Evolutionary conservation across 768 basidiomycete species (phyloP), one percentile per base, ranked within the genome.

Genomic region (Leccinum sublutescens): DNA sequence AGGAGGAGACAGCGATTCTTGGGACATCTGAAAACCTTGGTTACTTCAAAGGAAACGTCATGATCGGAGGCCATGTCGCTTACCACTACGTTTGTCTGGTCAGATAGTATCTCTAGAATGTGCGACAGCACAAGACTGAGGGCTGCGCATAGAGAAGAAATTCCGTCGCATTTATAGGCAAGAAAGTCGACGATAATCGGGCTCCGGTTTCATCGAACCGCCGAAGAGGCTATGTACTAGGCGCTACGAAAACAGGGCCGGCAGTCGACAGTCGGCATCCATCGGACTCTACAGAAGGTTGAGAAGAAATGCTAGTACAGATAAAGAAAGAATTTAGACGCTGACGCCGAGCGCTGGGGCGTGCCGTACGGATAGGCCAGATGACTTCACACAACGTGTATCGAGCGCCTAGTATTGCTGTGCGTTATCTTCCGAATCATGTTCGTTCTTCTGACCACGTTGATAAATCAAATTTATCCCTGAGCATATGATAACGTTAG

Each of bases 61-160:
- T 34, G 3, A 25, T 47, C 11, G 5, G 29, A 34, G 29, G 40
- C 15, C 8, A 27, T 4, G 40, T 17, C 15, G 36, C 69, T 61
- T 25, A 71, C 68, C 52, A 12, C n/a, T 49, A 2, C 29, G 23
- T 49, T 51, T 38, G 9, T 56, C 4, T 33, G 50, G 43, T 49
- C 21, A 29, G 50, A 12, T 57, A 19, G 36, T 14, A 40, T 29
- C 7, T 29, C 25, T 17, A n/a, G 40, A 19, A 43, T 11, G 40
- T 43, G 40, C 40, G n/a, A 43, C 1, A n/a, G 40, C 40, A 43
- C 9, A 43, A 19, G 40, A 19, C 9, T 19, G 40, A 2, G 40
- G 40, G 40, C n/a, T n/a, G n/a, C n/a, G 5, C 4, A 19, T 43
- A 19, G 9, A 19, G 4, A n/a, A 43, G n/a, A 43, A 43, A 2